Evolutionary conservation across 176 grass and related monocot genomes (phyloP).

Genomic region (Hyparrhenia diplandra): DNA sequence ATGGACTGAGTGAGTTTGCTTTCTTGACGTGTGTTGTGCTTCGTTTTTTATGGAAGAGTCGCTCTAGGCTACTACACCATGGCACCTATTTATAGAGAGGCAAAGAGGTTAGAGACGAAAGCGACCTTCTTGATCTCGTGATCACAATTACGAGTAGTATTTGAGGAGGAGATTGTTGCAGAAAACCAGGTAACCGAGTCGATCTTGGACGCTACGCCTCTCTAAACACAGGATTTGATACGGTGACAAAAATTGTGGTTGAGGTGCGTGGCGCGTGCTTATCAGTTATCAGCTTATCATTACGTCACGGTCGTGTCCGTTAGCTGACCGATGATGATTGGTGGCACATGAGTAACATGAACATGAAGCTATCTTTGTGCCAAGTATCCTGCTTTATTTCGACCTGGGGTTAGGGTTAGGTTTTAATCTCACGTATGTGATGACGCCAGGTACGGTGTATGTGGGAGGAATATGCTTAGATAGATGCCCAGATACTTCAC

Average conservation of each 20-base stretch:
- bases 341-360: constrained; percentile 17
- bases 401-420: neutral
- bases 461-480: neutral
- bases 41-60: neutral
- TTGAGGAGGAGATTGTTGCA: constrained; percentile 25
- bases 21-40: neutral
- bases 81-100: constrained; percentile 32
- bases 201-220: neutral
- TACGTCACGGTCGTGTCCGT: neutral
- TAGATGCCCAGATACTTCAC: neutral
- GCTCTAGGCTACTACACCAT: neutral
- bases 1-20: neutral
- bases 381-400: constrained; percentile 1
- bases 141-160: constrained; percentile 6
- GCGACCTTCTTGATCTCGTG: neutral
- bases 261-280: neutral
- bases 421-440: constrained; percentile 29
- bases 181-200: neutral
- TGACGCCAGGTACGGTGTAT: neutral
- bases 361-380: neutral
- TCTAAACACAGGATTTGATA: constrained; percentile 23
- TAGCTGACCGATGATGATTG: constrained; percentile 9
- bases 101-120: neutral
- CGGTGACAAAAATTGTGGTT: constrained; percentile 9
- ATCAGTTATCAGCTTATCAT: constrained; percentile 31